These are phyloP conservation scores for Russula foetens DNA, from an alignment of 768 basidiomycete genomes.

Conservation along the genomic window DNA sequence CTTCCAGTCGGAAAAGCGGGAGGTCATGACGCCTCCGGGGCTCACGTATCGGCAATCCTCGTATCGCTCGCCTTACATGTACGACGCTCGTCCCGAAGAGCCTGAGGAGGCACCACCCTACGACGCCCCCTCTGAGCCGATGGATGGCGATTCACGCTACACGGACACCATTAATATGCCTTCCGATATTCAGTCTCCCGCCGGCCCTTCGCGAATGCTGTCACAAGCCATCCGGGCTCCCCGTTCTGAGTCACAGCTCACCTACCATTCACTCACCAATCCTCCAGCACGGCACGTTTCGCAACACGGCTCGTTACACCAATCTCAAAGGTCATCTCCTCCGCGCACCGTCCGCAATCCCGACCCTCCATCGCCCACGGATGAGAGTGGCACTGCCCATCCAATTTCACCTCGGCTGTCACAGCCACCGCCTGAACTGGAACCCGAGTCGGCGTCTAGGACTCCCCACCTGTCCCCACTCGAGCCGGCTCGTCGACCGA, in stretches of 20 bases:
- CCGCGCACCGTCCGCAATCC: constrained; percentile 20
- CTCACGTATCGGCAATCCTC: background rate
- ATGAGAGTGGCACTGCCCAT: background rate
- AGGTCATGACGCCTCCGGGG: background rate
- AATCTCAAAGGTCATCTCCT: constrained; percentile 5
- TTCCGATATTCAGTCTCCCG: background rate
- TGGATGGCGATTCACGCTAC: constrained; percentile 9
- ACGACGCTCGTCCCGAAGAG: background rate
- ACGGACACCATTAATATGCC: constrained; percentile 13
- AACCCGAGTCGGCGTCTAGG: background rate
- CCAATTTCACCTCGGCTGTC: background rate
- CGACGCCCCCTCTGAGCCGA: background rate
- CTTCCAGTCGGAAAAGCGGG: constrained; percentile 3
- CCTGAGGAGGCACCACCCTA: constrained; percentile 10
- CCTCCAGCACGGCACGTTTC: constrained; percentile 6
- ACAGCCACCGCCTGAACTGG: background rate
- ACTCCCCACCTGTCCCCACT: background rate
- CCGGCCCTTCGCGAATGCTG: background rate
- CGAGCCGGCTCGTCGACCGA: constrained; percentile 5
- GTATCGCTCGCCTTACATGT: background rate
- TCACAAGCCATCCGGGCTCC: constrained; percentile 12
- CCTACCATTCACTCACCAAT: constrained; percentile 15
- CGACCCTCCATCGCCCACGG: constrained; percentile 12
- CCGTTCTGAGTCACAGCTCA: constrained; percentile 17
- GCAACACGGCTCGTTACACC: constrained; percentile 15